These are phyloP conservation scores for Lactarius evosmus DNA, from an alignment of 768 basidiomycete genomes.

Conservation along the genomic window DNA sequence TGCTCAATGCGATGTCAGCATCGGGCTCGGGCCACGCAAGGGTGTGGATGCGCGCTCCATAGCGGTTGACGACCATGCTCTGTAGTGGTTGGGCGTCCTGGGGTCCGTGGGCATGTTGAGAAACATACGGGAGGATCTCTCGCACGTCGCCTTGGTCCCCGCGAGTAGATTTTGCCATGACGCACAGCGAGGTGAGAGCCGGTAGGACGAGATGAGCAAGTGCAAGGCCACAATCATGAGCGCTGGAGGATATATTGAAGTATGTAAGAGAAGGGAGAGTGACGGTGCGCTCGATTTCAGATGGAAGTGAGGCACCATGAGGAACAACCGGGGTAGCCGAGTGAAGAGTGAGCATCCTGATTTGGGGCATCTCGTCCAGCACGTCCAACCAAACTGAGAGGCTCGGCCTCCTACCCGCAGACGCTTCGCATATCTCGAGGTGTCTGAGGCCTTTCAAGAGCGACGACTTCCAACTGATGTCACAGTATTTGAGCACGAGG, in stretches of 20 bases:
- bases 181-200: background rate
- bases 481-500: background rate
- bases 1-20: background rate
- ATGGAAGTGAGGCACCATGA: background rate
- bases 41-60: background rate
- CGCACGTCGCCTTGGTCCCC: background rate
- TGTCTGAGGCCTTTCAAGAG: background rate
- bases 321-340: background rate
- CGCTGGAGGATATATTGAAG: background rate
- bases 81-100: constrained; percentile 12
- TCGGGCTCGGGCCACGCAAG: constrained; percentile 7
- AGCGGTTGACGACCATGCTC: background rate
- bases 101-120: background rate
- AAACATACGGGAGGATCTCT: background rate
- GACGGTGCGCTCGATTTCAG: background rate
- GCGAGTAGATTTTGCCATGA: background rate
- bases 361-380: background rate
- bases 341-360: background rate
- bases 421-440: background rate
- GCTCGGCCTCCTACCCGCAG: background rate
- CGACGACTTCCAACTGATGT: constrained; percentile 13
- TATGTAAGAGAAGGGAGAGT: constrained; percentile 3
- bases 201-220: constrained; percentile 18
- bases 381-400: background rate
- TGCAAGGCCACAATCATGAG: background rate